A percentile compares a stretch with the other conserved stretches of the same genome.
Evolutionary conservation across 352 stramenopile species (phyloP).

Genomic region (Phytophthora lateralis): DNA sequence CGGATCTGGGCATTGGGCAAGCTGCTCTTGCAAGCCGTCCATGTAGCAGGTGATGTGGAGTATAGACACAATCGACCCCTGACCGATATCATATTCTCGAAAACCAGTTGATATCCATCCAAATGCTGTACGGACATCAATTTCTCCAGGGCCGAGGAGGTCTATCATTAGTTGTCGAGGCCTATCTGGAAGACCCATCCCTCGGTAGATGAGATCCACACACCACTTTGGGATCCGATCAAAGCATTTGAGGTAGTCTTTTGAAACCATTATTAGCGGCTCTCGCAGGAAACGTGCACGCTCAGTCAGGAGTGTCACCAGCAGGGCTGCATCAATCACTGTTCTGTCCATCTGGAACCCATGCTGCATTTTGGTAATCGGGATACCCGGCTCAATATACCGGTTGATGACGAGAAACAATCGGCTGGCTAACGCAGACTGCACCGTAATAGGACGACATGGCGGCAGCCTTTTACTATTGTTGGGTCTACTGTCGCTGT

Average conservation of each 20-base stretch:
- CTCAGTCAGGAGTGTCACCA: slow-evolving; percentile 2
- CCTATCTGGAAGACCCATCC: neutral
- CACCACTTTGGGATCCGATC: slow-evolving; percentile 7
- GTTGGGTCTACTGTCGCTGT: neutral
- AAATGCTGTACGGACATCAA: slow-evolving; percentile 11
- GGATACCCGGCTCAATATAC: slow-evolving; percentile 1
- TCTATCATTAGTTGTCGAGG: slow-evolving; percentile 9
- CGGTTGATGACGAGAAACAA: slow-evolving; percentile 4
- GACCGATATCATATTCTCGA: slow-evolving; percentile 9
- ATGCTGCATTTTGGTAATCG: slow-evolving; percentile 1
- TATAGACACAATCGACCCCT: slow-evolving; percentile 10
- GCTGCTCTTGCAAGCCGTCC: neutral
- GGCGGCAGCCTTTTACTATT: slow-evolving; percentile 4
- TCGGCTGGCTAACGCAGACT: neutral
- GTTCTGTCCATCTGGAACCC: neutral
- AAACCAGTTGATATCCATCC: slow-evolving; percentile 4
- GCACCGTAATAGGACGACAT: neutral
- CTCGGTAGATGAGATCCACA: slow-evolving; percentile 13
- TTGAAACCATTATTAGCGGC: slow-evolving; percentile 3
- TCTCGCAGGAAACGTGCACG: neutral
- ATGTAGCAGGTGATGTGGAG: slow-evolving; percentile 13
- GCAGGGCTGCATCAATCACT: slow-evolving; percentile 3
- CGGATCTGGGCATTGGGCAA: neutral
- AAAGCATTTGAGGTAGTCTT: slow-evolving; percentile 12
- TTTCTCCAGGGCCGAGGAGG: neutral